Percentiles rank a stretch among this genome's conserved stretches.
Evolutionary conservation across 805 yeast species (phyloP).

Genomic region (Candida alai): DNA sequence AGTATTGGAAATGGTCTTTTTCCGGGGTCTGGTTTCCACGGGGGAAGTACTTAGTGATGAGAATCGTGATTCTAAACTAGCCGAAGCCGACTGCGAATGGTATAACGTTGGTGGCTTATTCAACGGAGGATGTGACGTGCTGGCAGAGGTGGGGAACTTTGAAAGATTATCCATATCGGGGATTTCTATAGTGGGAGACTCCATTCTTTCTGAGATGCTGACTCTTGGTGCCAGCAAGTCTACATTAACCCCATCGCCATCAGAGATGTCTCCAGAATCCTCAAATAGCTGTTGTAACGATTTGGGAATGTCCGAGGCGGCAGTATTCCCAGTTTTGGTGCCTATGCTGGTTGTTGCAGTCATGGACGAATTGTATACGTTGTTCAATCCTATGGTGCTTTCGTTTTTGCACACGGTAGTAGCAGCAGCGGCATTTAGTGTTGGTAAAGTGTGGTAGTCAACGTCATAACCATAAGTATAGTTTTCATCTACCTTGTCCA

Average conservation of each 20-base stretch:
- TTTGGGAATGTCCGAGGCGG: conserved; percentile 58
- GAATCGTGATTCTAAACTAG: conserved; percentile 29
- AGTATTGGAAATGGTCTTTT: conserved; percentile 38
- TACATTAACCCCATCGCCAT: conserved; percentile 4
- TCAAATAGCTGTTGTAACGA: conserved; percentile 71
- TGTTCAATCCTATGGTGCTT: conserved; percentile 5
- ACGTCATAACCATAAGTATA: conserved; percentile 15
- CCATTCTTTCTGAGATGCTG: conserved; percentile 30
- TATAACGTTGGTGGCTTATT: conserved; percentile 41
- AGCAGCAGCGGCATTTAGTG: conserved; percentile 14
- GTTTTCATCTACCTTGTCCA: conserved; percentile 27
- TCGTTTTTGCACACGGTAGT: conserved; percentile 4
- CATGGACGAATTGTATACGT: conserved; percentile 9
- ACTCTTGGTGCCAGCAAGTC: conserved; percentile 10
- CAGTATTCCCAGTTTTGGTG: conserved; percentile 5
- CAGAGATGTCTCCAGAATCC: conserved; percentile 26
- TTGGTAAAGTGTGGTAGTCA: conserved; percentile 26
- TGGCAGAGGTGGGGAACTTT: conserved; percentile 14
- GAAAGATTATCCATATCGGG: conserved; percentile 56
- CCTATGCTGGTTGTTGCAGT: conserved; percentile 8
- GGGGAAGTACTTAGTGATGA: conserved; percentile 16
- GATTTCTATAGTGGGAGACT: conserved; percentile 65
- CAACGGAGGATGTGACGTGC: conserved; percentile 20
- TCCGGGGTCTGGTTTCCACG: conserved; percentile 27
- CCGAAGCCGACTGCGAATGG: conserved; percentile 43